Percentiles rank a stretch among this genome's conserved stretches.
These are phyloP conservation scores for Ramularia endophylla DNA, from an alignment of 2,329 filamentous ascomycete genomes.

Conservation along the genomic window DNA sequence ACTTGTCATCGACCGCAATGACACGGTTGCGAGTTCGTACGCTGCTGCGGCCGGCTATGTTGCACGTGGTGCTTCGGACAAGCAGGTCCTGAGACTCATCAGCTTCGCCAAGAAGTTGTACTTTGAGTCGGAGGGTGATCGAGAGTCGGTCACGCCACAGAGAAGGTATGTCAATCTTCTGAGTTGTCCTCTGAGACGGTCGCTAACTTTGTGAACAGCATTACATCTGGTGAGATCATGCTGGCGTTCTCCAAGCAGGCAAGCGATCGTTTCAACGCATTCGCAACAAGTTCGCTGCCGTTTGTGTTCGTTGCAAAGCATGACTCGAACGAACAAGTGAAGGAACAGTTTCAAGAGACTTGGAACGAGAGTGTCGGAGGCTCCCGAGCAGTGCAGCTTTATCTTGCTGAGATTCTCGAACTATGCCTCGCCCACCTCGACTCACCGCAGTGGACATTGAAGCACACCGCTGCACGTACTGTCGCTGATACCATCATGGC, in stretches of 20 bases:
- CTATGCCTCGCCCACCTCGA: conserved; percentile 65
- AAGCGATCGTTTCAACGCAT: conserved; percentile 75
- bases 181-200: neutral
- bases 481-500: conserved; percentile 67
- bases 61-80: conserved; percentile 57
- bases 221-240: conserved; percentile 76
- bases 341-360: conserved; percentile 72
- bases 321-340: conserved; percentile 74
- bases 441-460: conserved; percentile 81
- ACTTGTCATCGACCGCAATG: conserved; percentile 82
- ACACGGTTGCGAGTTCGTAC: conserved; percentile 86
- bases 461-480: conserved; percentile 78
- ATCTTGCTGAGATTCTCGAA: conserved; percentile 72
- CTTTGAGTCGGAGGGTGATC: conserved; percentile 73
- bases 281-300: conserved; percentile 70
- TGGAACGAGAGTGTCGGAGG: conserved; percentile 92
- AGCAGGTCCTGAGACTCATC: conserved; percentile 51
- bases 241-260: conserved; percentile 79
- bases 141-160: conserved; percentile 29
- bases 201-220: conserved; percentile 38
- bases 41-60: conserved; percentile 83
- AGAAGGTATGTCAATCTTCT: conserved; percentile 10
- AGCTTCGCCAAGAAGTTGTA: conserved; percentile 63
- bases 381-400: conserved; percentile 71
- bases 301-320: conserved; percentile 85